These are phyloP conservation scores for Eucalyptus grandis DNA, from an alignment of 345 rosid genomes.

Conservation along the genomic window DNA sequence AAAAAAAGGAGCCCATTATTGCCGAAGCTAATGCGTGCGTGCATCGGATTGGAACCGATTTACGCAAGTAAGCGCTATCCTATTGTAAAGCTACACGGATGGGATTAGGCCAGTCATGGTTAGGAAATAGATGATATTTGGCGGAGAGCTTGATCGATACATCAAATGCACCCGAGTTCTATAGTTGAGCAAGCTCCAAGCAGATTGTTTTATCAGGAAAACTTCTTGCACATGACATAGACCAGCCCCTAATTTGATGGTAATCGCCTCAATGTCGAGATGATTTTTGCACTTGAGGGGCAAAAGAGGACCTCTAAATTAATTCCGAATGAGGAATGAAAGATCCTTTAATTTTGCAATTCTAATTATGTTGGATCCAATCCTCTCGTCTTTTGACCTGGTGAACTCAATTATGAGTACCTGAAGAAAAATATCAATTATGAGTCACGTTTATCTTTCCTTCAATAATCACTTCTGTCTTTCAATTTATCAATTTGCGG, in stretches of 20 bases:
- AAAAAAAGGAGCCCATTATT: not conserved
- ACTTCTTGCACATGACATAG: not conserved
- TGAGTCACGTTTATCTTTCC: not conserved
- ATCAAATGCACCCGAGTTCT: not conserved
- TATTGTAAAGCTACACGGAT: not conserved
- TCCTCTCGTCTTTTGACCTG: not conserved
- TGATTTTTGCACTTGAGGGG: not conserved
- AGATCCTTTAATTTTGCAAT: not conserved
- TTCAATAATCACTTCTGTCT: not conserved
- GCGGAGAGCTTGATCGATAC: not conserved
- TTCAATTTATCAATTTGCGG: not conserved
- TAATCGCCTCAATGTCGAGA: not conserved
- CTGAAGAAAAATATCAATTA: not conserved
- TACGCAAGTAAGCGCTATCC: not conserved
- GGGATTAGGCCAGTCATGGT: not conserved
- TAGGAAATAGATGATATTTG: not conserved
- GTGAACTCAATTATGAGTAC: not conserved
- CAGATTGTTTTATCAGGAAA: not conserved
- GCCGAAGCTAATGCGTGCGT: too few relatives aligned
- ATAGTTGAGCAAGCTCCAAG: not conserved
- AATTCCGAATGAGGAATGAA: not conserved
- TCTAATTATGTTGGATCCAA: not conserved
- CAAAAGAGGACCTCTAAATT: not conserved
- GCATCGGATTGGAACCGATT: accelerated
- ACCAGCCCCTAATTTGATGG: not conserved